These are phyloP conservation scores for Helichrysum umbraculigerum DNA, from an alignment of 129 eudicot genomes.

Conservation along the genomic window DNA sequence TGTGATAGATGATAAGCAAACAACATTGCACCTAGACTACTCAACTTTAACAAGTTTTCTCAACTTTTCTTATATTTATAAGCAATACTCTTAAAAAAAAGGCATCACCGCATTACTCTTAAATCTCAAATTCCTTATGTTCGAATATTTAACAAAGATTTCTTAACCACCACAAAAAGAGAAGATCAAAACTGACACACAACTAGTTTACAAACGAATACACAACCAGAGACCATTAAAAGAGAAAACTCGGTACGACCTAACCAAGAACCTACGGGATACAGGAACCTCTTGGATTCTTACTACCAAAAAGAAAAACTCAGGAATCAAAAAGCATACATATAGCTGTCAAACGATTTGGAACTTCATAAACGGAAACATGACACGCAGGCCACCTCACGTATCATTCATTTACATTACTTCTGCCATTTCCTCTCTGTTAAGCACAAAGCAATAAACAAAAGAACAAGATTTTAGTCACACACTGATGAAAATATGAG, in stretches of 20 bases:
- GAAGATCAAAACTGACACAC: slow-evolving; percentile 24
- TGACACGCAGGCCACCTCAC: not conserved
- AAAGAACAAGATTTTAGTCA: not conserved
- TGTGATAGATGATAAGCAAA: not conserved
- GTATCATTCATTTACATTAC: not conserved
- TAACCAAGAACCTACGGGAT: not conserved
- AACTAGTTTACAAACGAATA: slow-evolving; percentile 16
- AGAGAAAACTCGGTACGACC: not conserved
- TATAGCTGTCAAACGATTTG: not conserved
- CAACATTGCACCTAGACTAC: not conserved
- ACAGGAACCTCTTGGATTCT: not conserved
- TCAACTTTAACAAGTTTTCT: no score
- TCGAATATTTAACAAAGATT: not conserved
- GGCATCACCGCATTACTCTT: not conserved
- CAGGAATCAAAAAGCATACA: not conserved
- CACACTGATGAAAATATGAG: not conserved
- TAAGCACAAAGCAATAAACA: slow-evolving; percentile 12
- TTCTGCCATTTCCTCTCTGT: slow-evolving; percentile 51
- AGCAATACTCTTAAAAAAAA: no score
- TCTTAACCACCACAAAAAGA: not conserved
- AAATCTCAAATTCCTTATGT: not conserved
- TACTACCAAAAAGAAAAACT: not conserved
- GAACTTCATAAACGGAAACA: not conserved
- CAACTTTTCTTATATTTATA: no score
- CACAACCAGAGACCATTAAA: not conserved